Evolutionary conservation across 768 basidiomycete species (phyloP), one percentile per base, ranked within the genome.

Genomic region (Tricholoma sp.): DNA sequence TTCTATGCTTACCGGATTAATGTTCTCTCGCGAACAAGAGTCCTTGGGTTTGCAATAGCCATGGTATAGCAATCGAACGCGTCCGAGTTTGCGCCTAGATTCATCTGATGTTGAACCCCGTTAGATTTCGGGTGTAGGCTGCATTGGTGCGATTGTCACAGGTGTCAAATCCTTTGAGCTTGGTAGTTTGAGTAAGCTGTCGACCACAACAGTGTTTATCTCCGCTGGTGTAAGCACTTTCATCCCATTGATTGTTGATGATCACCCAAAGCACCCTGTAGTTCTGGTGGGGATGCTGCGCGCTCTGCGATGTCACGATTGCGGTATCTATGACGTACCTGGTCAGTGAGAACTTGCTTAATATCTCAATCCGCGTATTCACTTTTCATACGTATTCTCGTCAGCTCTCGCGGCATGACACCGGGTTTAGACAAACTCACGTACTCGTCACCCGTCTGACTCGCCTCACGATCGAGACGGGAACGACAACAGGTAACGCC

Each of bases 1-100:
- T 65, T 68, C 32, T 74, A 70, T 62, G 70, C 69, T n/a, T 68
- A 70, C 52, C 67, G 71, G 13, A 70, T 74, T 29, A 58, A 59
- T 33, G 53, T 71, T 17, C 57, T 74, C n/a, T 66, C 68, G 1
- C 56, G 57, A 59, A 64, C 57, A 24, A 66, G 57, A 57, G 18
- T 34, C 6, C 39, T 66, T 36, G 63, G 63, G 42, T 61, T 54
- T 29, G 17, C 52, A 9, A 66, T 66, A 29, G 56, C 53, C 13
- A 33, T 55, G 2, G 65, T 65, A 36, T 34, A 60, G 52, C 17
- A 4, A 0, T 10, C 9, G 8, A 36, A 13, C 34, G 18, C 31
- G 1, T 34, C 10, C 52, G 2, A 15, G 6, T 9, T 6, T 17
- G 4, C 24, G 39, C 3, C 13, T 24, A 24, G 24, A 24, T 2